Evolutionary conservation across 345 rosid genomes (phyloP), one percentile per base, ranked within the genome.

Genomic region (Bruguiera parviflora): DNA sequence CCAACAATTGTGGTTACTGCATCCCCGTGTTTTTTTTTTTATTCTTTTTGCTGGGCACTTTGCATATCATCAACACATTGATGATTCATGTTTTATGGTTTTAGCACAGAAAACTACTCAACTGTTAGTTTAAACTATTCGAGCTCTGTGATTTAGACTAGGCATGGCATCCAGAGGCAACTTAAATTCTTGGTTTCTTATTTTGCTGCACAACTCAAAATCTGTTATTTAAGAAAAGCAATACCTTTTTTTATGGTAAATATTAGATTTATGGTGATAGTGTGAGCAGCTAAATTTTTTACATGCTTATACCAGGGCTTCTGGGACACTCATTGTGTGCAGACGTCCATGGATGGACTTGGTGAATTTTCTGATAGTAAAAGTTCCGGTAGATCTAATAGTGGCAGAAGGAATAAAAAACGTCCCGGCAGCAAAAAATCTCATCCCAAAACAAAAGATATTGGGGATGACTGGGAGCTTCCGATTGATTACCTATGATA

Each of bases 401-500:
- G 58, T 21, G 72, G 53, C 22, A 39, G 58, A 63, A 73, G 67
- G 20, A 72, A 51, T 28, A 68, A 80, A 29, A 80, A 75, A 71
- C 70, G 77, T 6, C 71, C 7, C 20, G 18, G 60, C 28, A 66
- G 68, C 35, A 59, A 35, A 68, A 85, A 77, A 73, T 66, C 74
- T n/a, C 75, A 5, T 27, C 73, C 74, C 5, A 80, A 76, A 66
- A 69, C 21, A n/a, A 69, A 70, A 71, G 79, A 72, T 43, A 68
- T 49, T 15, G 81, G 81, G 61, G 86, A 80, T 22, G 86, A 86
- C 43, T 86, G 87, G 89, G 89, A 83, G 58, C 81, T 84, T 72
- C 89, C 89, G 5, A 80, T 81, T 83, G 90, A 86, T 69, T 88
- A 80, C 76, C 76, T 80, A 43, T 88, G 81, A 84, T 60, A 43